Base-by-base conservation (phyloP, 108 stramenopile species). In the Epithemia pelagica region DNA sequence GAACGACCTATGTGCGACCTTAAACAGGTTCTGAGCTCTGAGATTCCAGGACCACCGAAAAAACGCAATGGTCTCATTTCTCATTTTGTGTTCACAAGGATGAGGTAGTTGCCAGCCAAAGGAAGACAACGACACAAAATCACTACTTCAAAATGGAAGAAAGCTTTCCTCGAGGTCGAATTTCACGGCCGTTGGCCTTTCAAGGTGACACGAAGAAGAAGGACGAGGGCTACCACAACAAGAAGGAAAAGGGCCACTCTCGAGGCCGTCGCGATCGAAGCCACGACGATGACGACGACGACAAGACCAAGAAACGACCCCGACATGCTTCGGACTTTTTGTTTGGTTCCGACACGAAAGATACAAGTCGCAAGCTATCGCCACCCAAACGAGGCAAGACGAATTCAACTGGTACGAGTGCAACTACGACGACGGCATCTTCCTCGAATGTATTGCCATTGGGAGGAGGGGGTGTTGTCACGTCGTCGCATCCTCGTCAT, bases 391-490 rank as follows among this genome's bases (percentile, higher is more conserved):
- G 76, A 54, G 57, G 56, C 52, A 56, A 67, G n/a, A 32, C 62
- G 8, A 28, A 32, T n/a, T 30, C 30, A 21, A 31, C 61, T 58
- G n/a, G n/a, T n/a, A n/a, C n/a, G n/a, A 10, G 22, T 5, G 51
- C 32, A 0, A 46, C 56, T 2, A 57, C 32, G n/a, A 54, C 63
- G 0, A 10, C 54, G 22, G 32, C 25, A n/a, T 31, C 30, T 46
- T 64, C 69, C n/a, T 58, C 60, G 5, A 78, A 79, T n/a, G 25
- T 76, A 46, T 61, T 89, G 15, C 91, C 91, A 18, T 27, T 92
- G 32, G 91, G 91, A 25, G 91, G 91, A 21, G 91, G 91, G 0
- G 86, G 72, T 1, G 91, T 92, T 46, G 75, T 87, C 22, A 69
- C 75, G 3, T 75, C 84, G 15, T 28, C 69, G 53, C 27, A 23